Evolutionary conservation across 1,284 basidiomycete species (phyloP).

Genomic region (Anthracocystis panici-leucophaei): DNA sequence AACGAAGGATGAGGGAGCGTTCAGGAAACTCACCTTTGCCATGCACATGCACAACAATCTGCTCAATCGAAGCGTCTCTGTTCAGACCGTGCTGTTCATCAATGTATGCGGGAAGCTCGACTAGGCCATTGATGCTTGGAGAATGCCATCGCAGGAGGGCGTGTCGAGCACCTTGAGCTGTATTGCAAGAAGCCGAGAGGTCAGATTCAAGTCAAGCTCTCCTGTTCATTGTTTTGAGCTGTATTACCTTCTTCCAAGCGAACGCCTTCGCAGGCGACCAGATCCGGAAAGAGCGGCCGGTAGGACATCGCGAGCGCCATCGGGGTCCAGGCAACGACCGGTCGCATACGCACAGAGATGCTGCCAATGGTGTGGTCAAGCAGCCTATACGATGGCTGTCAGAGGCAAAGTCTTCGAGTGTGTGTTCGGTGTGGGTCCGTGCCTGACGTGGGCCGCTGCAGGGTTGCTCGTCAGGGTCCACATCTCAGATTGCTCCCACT

Average conservation of each 20-base stretch:
- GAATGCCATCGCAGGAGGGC: slow-evolving; percentile 11
- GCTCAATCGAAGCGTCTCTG: slow-evolving; percentile 5
- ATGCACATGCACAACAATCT: slow-evolving; percentile 26
- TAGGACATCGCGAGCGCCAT: not conserved
- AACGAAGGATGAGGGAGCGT: too few relatives aligned
- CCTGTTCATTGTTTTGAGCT: not conserved
- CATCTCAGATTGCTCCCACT: not conserved
- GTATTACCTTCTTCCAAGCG: slow-evolving; percentile 1
- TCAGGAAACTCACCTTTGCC: slow-evolving; percentile 22
- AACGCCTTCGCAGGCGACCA: not conserved
- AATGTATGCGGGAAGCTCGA: slow-evolving; percentile 6
- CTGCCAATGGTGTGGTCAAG: not conserved
- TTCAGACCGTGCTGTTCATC: not conserved
- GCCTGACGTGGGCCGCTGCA: slow-evolving; percentile 3
- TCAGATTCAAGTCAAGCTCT: not conserved
- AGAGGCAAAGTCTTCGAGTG: not conserved
- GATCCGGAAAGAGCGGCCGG: not conserved
- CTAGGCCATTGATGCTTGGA: not conserved
- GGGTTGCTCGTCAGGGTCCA: slow-evolving; percentile 14
- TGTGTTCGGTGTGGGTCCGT: slow-evolving; percentile 2
- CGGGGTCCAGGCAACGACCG: not conserved
- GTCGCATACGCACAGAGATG: too few relatives aligned
- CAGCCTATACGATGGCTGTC: not conserved
- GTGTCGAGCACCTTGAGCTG: slow-evolving; percentile 8
- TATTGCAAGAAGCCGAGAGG: not conserved